A percentile compares a stretch with the other conserved stretches of the same genome.
Conservation (phyloP, 352 stramenopile species). For the Phytophthora pluvialis region DNA sequence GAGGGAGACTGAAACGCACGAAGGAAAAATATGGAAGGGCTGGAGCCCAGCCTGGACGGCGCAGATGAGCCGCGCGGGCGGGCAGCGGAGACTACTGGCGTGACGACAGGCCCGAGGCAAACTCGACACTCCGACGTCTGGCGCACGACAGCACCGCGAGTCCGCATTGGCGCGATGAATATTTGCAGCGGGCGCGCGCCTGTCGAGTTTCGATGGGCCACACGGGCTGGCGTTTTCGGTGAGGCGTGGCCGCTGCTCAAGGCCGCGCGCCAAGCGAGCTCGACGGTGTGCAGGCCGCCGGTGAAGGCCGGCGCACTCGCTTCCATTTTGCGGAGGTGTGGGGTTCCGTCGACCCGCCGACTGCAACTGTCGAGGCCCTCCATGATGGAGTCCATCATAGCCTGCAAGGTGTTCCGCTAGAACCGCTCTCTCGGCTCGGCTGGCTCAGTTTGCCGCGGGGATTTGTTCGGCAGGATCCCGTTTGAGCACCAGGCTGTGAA, state of each 20-base stretch:
- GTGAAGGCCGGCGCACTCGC: background rate
- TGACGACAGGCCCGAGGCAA: constrained; percentile 30
- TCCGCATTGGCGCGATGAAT: constrained; percentile 9
- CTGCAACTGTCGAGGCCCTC: background rate
- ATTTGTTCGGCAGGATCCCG: constrained; percentile 11
- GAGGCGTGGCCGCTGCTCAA: constrained; percentile 6
- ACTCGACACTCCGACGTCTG: background rate
- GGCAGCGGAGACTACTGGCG: constrained; percentile 14
- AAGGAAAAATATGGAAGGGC: constrained; percentile 40
- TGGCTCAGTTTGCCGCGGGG: constrained; percentile 13
- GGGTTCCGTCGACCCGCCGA: background rate
- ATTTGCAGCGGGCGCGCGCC: constrained; percentile 10
- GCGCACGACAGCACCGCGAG: constrained; percentile 9
- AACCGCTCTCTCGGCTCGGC: background rate
- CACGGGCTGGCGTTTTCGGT: constrained; percentile 17
- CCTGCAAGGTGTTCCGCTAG: background rate
- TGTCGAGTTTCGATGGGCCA: constrained; percentile 35
- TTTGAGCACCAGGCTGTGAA: no score
- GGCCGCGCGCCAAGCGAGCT: background rate
- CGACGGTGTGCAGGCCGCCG: background rate
- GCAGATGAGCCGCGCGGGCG: constrained; percentile 6
- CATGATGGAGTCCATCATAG: background rate
- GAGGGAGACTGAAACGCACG: constrained; percentile 33
- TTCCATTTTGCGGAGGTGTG: background rate
- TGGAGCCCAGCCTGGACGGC: constrained; percentile 7